Conservation (phyloP, 805 yeast species). For the Wickerhamiella vanderwaltii region DNA sequence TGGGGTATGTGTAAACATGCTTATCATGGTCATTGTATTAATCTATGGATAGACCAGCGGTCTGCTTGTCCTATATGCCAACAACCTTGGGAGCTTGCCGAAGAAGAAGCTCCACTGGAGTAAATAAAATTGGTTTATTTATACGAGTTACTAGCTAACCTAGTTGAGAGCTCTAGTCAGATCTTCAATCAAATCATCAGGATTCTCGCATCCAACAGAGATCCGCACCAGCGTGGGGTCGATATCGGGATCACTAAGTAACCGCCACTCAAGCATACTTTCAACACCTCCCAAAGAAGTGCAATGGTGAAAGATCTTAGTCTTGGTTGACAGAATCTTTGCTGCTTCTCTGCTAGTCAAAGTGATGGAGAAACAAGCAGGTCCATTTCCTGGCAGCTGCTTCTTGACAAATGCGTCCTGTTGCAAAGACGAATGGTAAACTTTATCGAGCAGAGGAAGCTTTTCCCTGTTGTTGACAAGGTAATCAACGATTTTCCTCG, state of each 20-base stretch:
- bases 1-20: slow-evolving; percentile 10
- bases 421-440: slow-evolving; percentile 71
- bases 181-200: slow-evolving; percentile 66
- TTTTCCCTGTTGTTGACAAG: slow-evolving; percentile 39
- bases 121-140: neutral
- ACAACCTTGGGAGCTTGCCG: neutral
- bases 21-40: slow-evolving; percentile 10
- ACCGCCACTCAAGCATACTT: slow-evolving; percentile 83
- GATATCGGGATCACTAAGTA: slow-evolving; percentile 51
- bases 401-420: slow-evolving; percentile 49
- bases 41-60: slow-evolving; percentile 7
- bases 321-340: slow-evolving; percentile 22
- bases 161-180: slow-evolving; percentile 41
- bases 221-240: slow-evolving; percentile 52
- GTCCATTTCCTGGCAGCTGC: slow-evolving; percentile 48
- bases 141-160: neutral
- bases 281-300: slow-evolving; percentile 91
- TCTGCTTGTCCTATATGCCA: slow-evolving; percentile 8
- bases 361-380: slow-evolving; percentile 66
- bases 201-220: slow-evolving; percentile 69
- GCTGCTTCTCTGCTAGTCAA: slow-evolving; percentile 44
- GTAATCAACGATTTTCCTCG: slow-evolving; percentile 47
- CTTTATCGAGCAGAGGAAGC: slow-evolving; percentile 38
- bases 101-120: slow-evolving; percentile 1
- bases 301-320: slow-evolving; percentile 60